A percentile compares a stretch with the other conserved stretches of the same genome.
Evolutionary conservation across 192 early-diverging fungal species (phyloP).

Genomic region (Lunasporangiospora selenospora): DNA sequence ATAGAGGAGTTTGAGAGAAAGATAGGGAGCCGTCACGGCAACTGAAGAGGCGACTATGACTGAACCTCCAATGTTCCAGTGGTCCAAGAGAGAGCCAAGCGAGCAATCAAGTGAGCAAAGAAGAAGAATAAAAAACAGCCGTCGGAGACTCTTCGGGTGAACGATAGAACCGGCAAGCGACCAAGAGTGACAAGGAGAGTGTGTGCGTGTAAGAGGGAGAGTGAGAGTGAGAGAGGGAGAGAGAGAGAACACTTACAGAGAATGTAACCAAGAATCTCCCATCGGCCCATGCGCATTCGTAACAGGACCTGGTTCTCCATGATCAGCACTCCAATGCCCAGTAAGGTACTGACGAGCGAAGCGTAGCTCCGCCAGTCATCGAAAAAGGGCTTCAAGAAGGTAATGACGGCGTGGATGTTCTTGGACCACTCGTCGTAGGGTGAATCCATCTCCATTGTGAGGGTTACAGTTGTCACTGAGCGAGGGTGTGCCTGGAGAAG

Average conservation of each 20-base stretch:
- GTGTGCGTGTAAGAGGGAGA: neutral
- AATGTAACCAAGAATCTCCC: constrained; percentile 47
- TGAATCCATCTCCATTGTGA: constrained; percentile 22
- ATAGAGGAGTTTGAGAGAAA: too few species aligned
- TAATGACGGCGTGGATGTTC: constrained; percentile 45
- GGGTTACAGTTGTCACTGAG: neutral
- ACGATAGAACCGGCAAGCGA: too few species aligned
- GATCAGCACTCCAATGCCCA: constrained; percentile 41
- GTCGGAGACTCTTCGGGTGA: too few species aligned
- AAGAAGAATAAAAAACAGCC: too few species aligned
- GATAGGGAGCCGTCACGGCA: too few species aligned
- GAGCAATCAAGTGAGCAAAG: neutral
- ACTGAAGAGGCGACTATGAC: too few species aligned
- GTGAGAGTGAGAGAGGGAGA: neutral
- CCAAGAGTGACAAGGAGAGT: too few species aligned
- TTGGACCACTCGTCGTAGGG: constrained; percentile 45
- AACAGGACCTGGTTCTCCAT: constrained; percentile 47
- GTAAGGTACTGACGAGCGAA: constrained; percentile 16
- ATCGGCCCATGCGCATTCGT: constrained; percentile 46
- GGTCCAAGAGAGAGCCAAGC: too few species aligned
- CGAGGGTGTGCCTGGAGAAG: neutral
- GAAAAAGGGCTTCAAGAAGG: constrained; percentile 42
- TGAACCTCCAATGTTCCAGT: too few species aligned
- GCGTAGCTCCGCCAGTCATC: constrained; percentile 48
- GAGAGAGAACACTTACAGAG: constrained; percentile 26